Conservation (phyloP, 2,329 filamentous ascomycete genomes). For the Dothistroma pini region DNA sequence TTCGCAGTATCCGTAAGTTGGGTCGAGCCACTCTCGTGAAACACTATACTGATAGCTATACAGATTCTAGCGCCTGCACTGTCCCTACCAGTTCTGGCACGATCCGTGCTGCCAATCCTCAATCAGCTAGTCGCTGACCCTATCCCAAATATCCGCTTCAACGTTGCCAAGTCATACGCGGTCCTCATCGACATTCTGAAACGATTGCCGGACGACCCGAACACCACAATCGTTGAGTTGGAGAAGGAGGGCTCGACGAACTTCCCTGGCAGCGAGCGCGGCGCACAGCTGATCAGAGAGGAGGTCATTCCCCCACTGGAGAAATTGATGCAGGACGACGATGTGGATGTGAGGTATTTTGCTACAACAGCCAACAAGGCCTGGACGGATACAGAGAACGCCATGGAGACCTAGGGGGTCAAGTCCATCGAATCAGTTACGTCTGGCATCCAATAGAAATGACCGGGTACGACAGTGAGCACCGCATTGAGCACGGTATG, state of each 20-base stretch:
- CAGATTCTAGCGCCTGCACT: slow-evolving; percentile 93
- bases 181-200: slow-evolving; percentile 88
- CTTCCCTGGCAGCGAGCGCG: slow-evolving; percentile 43
- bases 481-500: not conserved
- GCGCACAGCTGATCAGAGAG: slow-evolving; percentile 33
- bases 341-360: slow-evolving; percentile 98
- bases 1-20: slow-evolving; percentile 90
- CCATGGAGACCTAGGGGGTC: slow-evolving; percentile 35
- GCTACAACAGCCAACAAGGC: slow-evolving; percentile 77
- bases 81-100: slow-evolving; percentile 86
- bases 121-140: slow-evolving; percentile 90
- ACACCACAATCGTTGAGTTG: slow-evolving; percentile 68
- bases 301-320: slow-evolving; percentile 85
- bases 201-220: slow-evolving; percentile 78
- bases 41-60: slow-evolving; percentile 12
- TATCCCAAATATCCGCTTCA: slow-evolving; percentile 99
- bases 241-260: slow-evolving; percentile 69
- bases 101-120: slow-evolving; percentile 92
- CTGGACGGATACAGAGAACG: slow-evolving; percentile 35
- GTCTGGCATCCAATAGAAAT: slow-evolving; percentile 10
- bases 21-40: not conserved
- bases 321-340: slow-evolving; percentile 94
- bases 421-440: not conserved
- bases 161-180: slow-evolving; percentile 95
- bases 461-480: slow-evolving; percentile 1